These are phyloP conservation scores for Suillus brevipes DNA, from an alignment of 768 basidiomycete species.

Conservation along the genomic window DNA sequence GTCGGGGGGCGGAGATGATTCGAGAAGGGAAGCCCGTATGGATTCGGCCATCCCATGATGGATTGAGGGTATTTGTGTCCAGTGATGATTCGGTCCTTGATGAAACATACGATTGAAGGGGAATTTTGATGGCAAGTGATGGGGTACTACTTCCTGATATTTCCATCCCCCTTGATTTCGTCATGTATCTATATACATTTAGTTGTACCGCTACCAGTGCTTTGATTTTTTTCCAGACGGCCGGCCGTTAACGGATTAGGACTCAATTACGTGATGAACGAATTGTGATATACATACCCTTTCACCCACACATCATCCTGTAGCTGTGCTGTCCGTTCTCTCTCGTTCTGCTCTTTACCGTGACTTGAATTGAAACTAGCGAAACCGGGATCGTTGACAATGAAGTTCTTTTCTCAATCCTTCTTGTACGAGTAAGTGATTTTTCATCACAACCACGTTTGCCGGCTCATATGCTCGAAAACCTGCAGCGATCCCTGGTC, in stretches of 20 bases:
- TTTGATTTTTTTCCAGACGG: neutral
- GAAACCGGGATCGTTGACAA: constrained; percentile 41
- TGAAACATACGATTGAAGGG: constrained; percentile 44
- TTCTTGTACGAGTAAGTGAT: constrained; percentile 55
- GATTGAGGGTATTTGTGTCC: constrained; percentile 56
- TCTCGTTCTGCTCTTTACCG: neutral
- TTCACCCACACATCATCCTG: neutral
- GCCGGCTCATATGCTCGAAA: constrained; percentile 16
- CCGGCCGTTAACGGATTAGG: constrained; percentile 1
- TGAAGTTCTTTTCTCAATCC: constrained; percentile 58
- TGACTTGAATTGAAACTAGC: neutral
- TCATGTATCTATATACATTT: neutral
- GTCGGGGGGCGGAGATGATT: constrained; percentile 46
- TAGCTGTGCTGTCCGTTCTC: neutral
- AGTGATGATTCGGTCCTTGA: constrained; percentile 46
- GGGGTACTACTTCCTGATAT: neutral
- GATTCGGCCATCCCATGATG: constrained; percentile 77
- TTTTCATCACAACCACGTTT: neutral
- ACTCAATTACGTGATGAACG: constrained; percentile 9
- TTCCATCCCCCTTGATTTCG: neutral
- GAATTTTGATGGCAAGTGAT: neutral
- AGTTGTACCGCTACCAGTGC: neutral
- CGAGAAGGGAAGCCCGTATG: constrained; percentile 50
- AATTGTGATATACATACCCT: neutral
- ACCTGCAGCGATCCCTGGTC: constrained; percentile 83